These are phyloP conservation scores for Salix udensis DNA, from an alignment of 345 rosid species.

Conservation along the genomic window DNA sequence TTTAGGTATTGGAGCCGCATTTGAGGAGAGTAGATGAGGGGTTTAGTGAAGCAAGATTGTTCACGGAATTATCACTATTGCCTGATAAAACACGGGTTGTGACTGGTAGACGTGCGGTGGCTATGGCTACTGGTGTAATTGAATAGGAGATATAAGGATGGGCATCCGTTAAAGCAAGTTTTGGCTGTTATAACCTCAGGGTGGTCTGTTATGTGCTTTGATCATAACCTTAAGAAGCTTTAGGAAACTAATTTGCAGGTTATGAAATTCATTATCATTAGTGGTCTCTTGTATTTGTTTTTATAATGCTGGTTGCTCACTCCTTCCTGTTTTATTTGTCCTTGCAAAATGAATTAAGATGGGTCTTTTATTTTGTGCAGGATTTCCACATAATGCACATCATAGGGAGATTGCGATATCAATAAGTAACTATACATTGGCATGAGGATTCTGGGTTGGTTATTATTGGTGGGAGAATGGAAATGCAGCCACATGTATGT, in stretches of 20 bases:
- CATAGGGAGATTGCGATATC: constrained; percentile 61
- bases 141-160: constrained; percentile 59
- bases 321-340: background rate
- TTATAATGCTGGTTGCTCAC: background rate
- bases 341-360: constrained; percentile 3
- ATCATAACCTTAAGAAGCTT: constrained; percentile 88
- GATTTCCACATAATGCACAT: constrained; percentile 89
- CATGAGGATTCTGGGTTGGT: constrained; percentile 85
- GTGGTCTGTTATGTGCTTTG: constrained; percentile 94
- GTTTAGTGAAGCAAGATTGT: constrained; percentile 80
- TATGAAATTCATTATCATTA: background rate
- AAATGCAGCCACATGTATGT: constrained; percentile 85
- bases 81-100: constrained; percentile 87
- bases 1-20: constrained; percentile 83
- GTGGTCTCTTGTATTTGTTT: background rate
- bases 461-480: constrained; percentile 95
- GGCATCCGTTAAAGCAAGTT: constrained; percentile 85
- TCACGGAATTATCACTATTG: constrained; percentile 55
- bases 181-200: constrained; percentile 94
- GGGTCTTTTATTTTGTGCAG: constrained; percentile 27
- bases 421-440: constrained; percentile 76
- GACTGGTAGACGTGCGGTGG: constrained; percentile 82
- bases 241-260: constrained; percentile 98
- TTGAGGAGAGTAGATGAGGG: constrained; percentile 82
- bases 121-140: constrained; percentile 91